Evolutionary conservation across 257 asterid species (phyloP).

Genomic region (Solanum bulbocastanum): DNA sequence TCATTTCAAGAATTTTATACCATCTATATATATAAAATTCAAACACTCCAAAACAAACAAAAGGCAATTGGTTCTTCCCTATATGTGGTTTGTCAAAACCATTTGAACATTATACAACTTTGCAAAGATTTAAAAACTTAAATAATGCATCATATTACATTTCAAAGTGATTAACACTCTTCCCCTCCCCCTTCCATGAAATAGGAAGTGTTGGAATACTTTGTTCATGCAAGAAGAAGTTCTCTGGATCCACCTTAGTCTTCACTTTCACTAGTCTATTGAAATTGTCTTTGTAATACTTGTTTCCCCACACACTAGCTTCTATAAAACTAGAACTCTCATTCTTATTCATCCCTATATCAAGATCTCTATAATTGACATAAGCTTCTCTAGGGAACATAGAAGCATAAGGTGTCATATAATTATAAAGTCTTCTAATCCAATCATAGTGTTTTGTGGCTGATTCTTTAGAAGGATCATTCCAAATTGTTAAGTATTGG

Average conservation of each 20-base stretch:
- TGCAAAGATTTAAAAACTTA: neutral
- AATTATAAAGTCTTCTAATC: slow-evolving; percentile 40
- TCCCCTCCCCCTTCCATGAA: neutral
- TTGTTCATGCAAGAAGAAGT: slow-evolving; percentile 31
- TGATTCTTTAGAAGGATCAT: slow-evolving; percentile 25
- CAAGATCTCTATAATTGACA: slow-evolving; percentile 65
- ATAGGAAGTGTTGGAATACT: slow-evolving; percentile 49
- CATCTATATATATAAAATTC: neutral
- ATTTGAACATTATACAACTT: neutral
- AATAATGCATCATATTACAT: neutral
- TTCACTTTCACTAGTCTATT: slow-evolving; percentile 40
- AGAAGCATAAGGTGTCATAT: slow-evolving; percentile 59
- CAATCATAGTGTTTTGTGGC: slow-evolving; percentile 40
- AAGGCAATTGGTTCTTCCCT: neutral
- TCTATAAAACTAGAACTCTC: slow-evolving; percentile 19
- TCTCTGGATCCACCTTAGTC: slow-evolving; percentile 2
- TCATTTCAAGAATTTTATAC: neutral
- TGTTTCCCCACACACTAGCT: slow-evolving; percentile 49
- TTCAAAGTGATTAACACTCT: neutral
- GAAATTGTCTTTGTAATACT: slow-evolving; percentile 47
- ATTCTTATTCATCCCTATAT: slow-evolving; percentile 41
- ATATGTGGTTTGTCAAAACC: neutral
- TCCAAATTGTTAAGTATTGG: slow-evolving; percentile 40
- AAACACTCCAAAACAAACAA: neutral
- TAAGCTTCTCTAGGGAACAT: slow-evolving; percentile 57